Evolutionary conservation across 2,329 filamentous ascomycete species (phyloP), one percentile per base, ranked within the genome.

Genomic region (Amauroascus niger): DNA sequence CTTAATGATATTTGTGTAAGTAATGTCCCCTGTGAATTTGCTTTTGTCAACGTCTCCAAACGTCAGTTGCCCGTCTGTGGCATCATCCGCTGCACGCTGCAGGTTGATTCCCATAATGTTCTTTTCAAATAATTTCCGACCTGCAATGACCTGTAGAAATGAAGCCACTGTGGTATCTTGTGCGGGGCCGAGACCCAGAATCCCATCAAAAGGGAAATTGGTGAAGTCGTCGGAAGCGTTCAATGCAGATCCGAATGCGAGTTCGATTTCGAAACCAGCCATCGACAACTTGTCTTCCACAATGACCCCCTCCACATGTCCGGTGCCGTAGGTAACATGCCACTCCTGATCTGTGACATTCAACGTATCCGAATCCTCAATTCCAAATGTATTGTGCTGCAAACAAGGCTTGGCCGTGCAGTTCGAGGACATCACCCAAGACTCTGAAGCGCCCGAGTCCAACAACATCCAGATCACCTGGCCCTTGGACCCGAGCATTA

Each of bases 181-280:
- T 57, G 77, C 78, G 61, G 83, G 82, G 14, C 86, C 85, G 22
- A 95, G 71, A 3, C 88, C 89, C 2, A 95, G 72, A 47, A 95
- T 94, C 22, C 89, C 89, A 66, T 95, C 89, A 68, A 95, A 89
- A 1, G 87, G 85, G 62, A 91, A 95, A 50, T 79, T 78, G 26
- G 74, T 70, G 67, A 95, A 95, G 58, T 93, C 83, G 49, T 80
- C 70, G 0, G 87, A 88, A 1, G 86, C 86, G 22, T 77, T 77
- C 32, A 78, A 79, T 20, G 86, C 87, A 55, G 90, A 70, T 3
- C 89, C 89, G 62, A 95, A 87, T 2, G 79, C 74, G 61, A 57
- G 24, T 13, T 76, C 66, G 13, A 87, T 61, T 33, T 73, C 78
- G 55, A 88, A 74, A 6, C 79, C 80, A 3, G 81, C 84, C 59